phyloP scores from a whole-genome alignment of 352 stramenopile genomes.

The Phytophthora tubulina region DNA sequence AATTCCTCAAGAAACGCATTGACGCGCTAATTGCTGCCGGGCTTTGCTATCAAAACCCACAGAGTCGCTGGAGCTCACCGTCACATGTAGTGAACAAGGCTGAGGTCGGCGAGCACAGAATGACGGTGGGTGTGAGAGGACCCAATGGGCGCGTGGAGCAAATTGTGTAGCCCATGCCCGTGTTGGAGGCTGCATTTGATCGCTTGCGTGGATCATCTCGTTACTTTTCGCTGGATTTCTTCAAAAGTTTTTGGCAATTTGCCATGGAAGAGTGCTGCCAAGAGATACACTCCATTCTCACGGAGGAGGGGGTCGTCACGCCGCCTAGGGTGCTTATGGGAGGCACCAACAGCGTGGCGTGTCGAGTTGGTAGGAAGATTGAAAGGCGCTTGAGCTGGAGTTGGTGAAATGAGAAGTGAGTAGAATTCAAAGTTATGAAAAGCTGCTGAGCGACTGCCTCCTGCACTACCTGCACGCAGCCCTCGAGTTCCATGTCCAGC shows the following conservation, averaged over 20 bases:
- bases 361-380: too few species aligned
- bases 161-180: constrained; percentile 24
- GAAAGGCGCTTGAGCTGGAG: too few species aligned
- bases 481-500: too few species aligned
- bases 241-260: constrained; percentile 33
- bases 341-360: constrained; percentile 21
- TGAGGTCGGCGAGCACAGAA: background rate
- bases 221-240: constrained; percentile 29
- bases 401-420: too few species aligned
- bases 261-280: constrained; percentile 2
- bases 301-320: constrained; percentile 24
- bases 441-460: too few species aligned
- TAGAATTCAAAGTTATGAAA: too few species aligned
- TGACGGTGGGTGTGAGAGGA: constrained; percentile 22
- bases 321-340: constrained; percentile 21
- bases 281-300: constrained; percentile 30
- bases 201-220: constrained; percentile 9
- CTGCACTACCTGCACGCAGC: too few species aligned
- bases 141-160: constrained; percentile 13
- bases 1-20: constrained; percentile 22
- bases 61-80: constrained; percentile 10
- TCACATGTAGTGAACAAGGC: constrained; percentile 16
- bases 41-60: constrained; percentile 15
- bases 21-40: constrained; percentile 3
- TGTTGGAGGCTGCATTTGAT: constrained; percentile 17